Conservation (phyloP, 2,329 filamentous ascomycete genomes). For the Fusarium tupiense region DNA sequence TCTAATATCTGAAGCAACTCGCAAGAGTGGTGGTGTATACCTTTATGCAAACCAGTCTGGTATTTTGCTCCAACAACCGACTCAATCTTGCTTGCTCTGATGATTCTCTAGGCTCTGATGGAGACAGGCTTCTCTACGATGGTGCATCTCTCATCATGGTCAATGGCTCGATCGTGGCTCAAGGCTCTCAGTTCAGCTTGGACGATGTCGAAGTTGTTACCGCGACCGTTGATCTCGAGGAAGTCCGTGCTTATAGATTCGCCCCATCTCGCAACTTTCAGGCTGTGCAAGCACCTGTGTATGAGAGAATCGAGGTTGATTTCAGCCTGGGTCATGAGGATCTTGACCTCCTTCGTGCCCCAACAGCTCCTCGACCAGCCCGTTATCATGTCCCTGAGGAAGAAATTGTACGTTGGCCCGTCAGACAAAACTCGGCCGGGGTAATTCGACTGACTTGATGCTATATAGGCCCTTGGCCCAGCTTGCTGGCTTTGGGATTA, state of each 20-base stretch:
- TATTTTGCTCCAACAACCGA: not conserved
- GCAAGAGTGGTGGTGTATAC: slow-evolving; percentile 69
- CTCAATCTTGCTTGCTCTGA: not conserved
- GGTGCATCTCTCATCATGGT: slow-evolving; percentile 69
- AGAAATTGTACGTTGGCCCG: slow-evolving; percentile 23
- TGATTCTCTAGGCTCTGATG: slow-evolving; percentile 56
- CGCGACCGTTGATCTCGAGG: slow-evolving; percentile 75
- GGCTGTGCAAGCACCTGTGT: slow-evolving; percentile 51
- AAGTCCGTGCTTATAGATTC: slow-evolving; percentile 70
- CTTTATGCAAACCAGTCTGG: slow-evolving; percentile 52
- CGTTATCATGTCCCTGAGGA: slow-evolving; percentile 38
- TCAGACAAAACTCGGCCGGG: not conserved
- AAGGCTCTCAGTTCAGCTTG: slow-evolving; percentile 70
- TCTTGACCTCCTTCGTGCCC: slow-evolving; percentile 40
- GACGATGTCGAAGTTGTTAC: slow-evolving; percentile 69
- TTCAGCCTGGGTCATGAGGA: slow-evolving; percentile 47
- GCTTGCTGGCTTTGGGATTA: slow-evolving; percentile 34
- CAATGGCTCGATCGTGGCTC: slow-evolving; percentile 70
- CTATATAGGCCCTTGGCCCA: slow-evolving; percentile 14
- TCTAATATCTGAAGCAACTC: slow-evolving; percentile 73
- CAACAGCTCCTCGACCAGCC: slow-evolving; percentile 40
- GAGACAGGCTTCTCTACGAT: slow-evolving; percentile 65
- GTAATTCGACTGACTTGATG: not conserved
- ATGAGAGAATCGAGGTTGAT: slow-evolving; percentile 33
- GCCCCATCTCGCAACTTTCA: slow-evolving; percentile 67